phyloP scores from a whole-genome alignment of 192 early-diverging fungal genomes.

The Geosiphon pyriformis region DNA sequence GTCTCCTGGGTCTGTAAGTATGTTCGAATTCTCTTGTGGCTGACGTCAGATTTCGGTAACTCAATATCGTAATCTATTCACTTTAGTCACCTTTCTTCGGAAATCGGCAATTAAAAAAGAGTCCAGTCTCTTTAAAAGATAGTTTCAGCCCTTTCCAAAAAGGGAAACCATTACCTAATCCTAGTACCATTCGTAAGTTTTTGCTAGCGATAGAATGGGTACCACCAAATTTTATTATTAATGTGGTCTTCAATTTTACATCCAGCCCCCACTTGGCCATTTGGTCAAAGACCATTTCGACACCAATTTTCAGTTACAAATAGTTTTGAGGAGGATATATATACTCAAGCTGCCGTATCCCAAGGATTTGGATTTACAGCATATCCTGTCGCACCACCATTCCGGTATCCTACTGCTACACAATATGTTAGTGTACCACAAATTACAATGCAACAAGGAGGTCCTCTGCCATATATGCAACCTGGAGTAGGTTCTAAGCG shows the following conservation, averaged over 20 bases:
- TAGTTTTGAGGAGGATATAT: constrained; percentile 48
- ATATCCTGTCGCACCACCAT: constrained; percentile 30
- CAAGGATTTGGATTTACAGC: constrained; percentile 35
- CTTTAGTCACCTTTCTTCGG: constrained; percentile 29
- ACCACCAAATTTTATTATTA: not conserved
- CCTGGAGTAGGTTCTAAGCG: constrained; percentile 32
- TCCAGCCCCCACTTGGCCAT: constrained; percentile 52
- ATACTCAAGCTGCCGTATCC: constrained; percentile 32
- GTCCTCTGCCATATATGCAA: constrained; percentile 41
- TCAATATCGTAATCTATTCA: not conserved
- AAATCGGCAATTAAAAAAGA: constrained; percentile 29
- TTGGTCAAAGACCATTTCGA: constrained; percentile 45
- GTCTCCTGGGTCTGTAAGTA: constrained; percentile 21
- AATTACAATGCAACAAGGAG: constrained; percentile 42
- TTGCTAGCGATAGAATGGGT: not conserved
- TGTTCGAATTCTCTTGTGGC: too few species aligned
- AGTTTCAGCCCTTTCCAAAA: constrained; percentile 45
- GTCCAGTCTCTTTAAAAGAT: constrained; percentile 27
- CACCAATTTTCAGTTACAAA: constrained; percentile 44
- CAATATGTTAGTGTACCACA: constrained; percentile 43
- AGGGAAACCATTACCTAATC: constrained; percentile 29
- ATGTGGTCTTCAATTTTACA: constrained; percentile 10
- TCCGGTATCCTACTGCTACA: constrained; percentile 27
- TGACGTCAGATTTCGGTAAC: too few species aligned
- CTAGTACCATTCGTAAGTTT: constrained; percentile 37